phyloP scores from a whole-genome alignment of 2,329 filamentous ascomycete genomes.

The Zasmidium cellare region DNA sequence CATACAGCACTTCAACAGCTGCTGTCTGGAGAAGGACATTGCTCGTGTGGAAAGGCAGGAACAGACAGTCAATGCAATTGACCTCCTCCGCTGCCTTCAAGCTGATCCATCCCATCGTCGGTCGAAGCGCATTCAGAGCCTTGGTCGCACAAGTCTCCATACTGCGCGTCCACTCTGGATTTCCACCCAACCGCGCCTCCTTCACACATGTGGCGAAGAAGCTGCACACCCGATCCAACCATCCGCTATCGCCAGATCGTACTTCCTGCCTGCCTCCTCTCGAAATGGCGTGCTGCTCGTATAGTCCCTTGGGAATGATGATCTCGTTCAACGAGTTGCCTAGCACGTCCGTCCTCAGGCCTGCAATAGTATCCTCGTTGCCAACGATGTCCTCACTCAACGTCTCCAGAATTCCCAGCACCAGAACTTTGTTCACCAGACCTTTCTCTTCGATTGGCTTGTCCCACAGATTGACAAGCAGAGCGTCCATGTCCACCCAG shows the following conservation, averaged over 20 bases:
- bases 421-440: conserved; percentile 75
- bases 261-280: conserved; percentile 69
- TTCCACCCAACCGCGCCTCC: conserved; percentile 35
- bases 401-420: conserved; percentile 84
- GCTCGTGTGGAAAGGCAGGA: conserved; percentile 67
- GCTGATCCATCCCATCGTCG: conserved; percentile 83
- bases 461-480: conserved; percentile 78
- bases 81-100: conserved; percentile 76
- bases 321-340: conserved; percentile 92
- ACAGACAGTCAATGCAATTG: conserved; percentile 69
- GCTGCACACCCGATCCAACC: conserved; percentile 74
- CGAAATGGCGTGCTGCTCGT: conserved; percentile 63
- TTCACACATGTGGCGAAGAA: conserved; percentile 73
- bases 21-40: conserved; percentile 75
- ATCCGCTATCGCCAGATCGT: conserved; percentile 79
- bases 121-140: conserved; percentile 73
- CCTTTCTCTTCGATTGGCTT: conserved; percentile 34
- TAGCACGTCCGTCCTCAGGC: conserved; percentile 77
- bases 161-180: conserved; percentile 62
- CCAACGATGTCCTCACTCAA: conserved; percentile 94
- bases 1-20: conserved; percentile 37
- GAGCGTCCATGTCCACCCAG: conserved; percentile 78
- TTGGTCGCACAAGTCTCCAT: conserved; percentile 64
- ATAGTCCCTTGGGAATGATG: conserved; percentile 76
- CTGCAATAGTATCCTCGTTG: conserved; percentile 79